Evolutionary conservation across 805 yeast genomes (phyloP).

Genomic region (Myxozyma sirexii): DNA sequence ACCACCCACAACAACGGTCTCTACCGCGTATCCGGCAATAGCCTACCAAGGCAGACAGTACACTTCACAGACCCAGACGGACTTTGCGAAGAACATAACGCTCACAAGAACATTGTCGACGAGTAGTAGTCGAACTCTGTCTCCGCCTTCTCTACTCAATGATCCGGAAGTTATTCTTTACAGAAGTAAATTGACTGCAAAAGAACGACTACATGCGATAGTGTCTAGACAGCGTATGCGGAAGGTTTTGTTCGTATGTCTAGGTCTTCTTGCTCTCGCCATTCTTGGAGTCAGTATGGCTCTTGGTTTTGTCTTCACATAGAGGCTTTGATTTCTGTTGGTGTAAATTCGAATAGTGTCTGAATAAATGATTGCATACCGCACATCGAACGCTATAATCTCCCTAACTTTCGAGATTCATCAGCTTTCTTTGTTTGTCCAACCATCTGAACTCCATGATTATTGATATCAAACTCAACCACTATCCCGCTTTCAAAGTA

Average conservation of each 20-base stretch:
- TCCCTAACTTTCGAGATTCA: no score
- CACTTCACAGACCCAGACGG: not conserved
- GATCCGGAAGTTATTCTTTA: not conserved
- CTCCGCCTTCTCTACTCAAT: not conserved
- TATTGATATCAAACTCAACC: constrained; percentile 38
- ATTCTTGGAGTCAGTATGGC: not conserved
- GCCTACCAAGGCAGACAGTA: not conserved
- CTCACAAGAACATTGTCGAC: not conserved
- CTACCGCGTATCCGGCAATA: not conserved
- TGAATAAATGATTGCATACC: no score
- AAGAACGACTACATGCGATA: not conserved
- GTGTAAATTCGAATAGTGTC: no score
- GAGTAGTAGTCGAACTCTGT: not conserved
- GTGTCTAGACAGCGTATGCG: not conserved
- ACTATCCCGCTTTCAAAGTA: constrained; percentile 25
- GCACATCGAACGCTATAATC: no score
- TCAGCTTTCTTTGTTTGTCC: not conserved
- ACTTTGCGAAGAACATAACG: not conserved
- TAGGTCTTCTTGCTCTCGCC: not conserved
- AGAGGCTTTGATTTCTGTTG: not conserved
- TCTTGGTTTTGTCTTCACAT: not conserved
- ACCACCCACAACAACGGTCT: not conserved
- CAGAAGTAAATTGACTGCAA: not conserved
- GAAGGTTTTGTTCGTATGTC: not conserved
- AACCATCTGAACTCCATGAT: not conserved